These are phyloP conservation scores for Suillus plorans DNA, from an alignment of 768 basidiomycete genomes.

Conservation along the genomic window DNA sequence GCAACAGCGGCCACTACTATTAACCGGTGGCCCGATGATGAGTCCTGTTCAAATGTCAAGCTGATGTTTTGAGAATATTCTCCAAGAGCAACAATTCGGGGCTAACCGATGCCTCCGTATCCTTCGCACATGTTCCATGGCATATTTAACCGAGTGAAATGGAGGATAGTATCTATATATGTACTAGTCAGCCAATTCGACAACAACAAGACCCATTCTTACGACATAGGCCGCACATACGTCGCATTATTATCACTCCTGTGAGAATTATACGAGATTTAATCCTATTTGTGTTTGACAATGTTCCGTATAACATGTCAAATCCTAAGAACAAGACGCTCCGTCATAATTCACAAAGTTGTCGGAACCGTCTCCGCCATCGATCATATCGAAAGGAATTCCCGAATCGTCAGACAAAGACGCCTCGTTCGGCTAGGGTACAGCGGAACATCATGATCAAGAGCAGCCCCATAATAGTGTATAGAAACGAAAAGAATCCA, in stretches of 20 bases:
- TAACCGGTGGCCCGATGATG: too few relatives aligned
- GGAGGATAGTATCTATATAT: background rate
- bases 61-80: background rate
- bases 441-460: background rate
- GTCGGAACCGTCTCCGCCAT: background rate
- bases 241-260: too few relatives aligned
- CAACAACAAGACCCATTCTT: background rate
- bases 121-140: background rate
- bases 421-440: background rate
- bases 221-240: too few relatives aligned
- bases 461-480: background rate
- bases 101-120: background rate
- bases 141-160: background rate
- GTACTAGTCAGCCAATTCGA: background rate
- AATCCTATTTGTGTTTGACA: too few relatives aligned
- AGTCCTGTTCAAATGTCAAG: too few relatives aligned
- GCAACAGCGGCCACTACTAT: background rate
- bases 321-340: background rate
- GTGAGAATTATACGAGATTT: background rate
- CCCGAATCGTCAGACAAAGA: background rate
- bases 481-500: background rate
- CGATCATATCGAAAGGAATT: background rate
- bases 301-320: background rate
- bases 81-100: background rate
- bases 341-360: background rate